phyloP scores from a whole-genome alignment of 2,329 filamentous ascomycete genomes.

The Microdochium bolleyi region DNA sequence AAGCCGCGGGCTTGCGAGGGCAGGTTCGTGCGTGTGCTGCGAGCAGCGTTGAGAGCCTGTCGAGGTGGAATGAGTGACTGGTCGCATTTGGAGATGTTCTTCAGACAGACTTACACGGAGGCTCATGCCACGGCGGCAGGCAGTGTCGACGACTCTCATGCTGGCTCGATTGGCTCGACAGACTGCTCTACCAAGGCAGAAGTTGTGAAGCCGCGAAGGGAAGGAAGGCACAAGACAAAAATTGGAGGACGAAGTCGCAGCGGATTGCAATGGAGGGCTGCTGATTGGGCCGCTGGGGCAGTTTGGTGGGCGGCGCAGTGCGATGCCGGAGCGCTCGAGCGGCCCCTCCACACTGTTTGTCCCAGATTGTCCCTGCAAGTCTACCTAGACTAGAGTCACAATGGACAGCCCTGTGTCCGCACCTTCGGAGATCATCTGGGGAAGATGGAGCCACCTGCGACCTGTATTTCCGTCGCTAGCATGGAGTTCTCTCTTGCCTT shows the following conservation, averaged over 20 bases:
- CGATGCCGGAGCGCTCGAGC: background rate
- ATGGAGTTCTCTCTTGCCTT: too few relatives aligned
- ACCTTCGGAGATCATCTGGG: too few relatives aligned
- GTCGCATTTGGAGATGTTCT: background rate
- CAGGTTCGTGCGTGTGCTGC: constrained; percentile 11
- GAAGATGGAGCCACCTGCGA: too few relatives aligned
- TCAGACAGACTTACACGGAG: constrained; percentile 14
- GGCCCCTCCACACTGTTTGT: background rate
- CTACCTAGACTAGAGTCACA: too few relatives aligned
- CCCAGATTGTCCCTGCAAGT: too few relatives aligned
- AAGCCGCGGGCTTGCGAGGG: constrained; percentile 17
- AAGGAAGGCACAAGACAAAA: background rate
- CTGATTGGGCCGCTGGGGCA: background rate
- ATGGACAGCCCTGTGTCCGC: too few relatives aligned
- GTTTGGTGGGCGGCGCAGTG: background rate
- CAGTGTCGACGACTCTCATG: constrained; percentile 22
- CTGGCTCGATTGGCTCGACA: constrained; percentile 4
- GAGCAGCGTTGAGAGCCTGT: constrained; percentile 14
- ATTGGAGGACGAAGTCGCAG: background rate
- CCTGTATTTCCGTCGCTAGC: too few relatives aligned
- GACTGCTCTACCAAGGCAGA: background rate
- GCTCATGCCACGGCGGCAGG: constrained; percentile 19
- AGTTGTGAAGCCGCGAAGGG: background rate
- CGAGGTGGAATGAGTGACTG: constrained; percentile 2
- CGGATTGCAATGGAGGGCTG: background rate